Evolutionary conservation across 2,329 filamentous ascomycete genomes (phyloP).

Genomic region (Colletotrichum filicis): DNA sequence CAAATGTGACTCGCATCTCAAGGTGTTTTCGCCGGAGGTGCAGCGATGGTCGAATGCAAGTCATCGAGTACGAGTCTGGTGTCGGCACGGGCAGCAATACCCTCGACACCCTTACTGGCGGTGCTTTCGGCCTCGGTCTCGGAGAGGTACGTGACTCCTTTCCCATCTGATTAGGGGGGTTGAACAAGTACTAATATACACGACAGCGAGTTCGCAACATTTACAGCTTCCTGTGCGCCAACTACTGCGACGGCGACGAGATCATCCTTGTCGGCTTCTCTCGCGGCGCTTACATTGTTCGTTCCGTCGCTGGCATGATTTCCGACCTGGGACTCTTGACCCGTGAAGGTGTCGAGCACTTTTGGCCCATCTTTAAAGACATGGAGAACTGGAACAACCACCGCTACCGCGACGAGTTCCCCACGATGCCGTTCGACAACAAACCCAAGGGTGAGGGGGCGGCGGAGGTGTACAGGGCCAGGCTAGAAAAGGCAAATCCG

Average conservation of each 20-base stretch:
- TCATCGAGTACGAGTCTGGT: slow-evolving; percentile 71
- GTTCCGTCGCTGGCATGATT: slow-evolving; percentile 66
- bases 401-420: slow-evolving; percentile 59
- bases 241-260: slow-evolving; percentile 68
- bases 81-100: slow-evolving; percentile 64
- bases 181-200: background rate
- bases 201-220: slow-evolving; percentile 67
- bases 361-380: slow-evolving; percentile 66
- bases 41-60: slow-evolving; percentile 63
- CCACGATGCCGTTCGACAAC: slow-evolving; percentile 56
- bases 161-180: background rate
- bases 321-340: slow-evolving; percentile 62
- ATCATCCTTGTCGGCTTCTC: slow-evolving; percentile 69
- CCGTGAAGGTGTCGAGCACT: slow-evolving; percentile 62
- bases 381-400: slow-evolving; percentile 63
- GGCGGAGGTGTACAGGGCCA: slow-evolving; percentile 53
- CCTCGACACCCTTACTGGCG: slow-evolving; percentile 63
- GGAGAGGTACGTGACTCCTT: slow-evolving; percentile 53
- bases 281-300: slow-evolving; percentile 67
- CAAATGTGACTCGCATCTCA: slow-evolving; percentile 70
- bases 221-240: slow-evolving; percentile 71
- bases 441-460: slow-evolving; percentile 60
- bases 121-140: slow-evolving; percentile 66
- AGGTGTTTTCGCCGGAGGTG: slow-evolving; percentile 64
- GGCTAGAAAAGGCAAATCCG: slow-evolving; percentile 53